Evolutionary conservation across 345 rosid species (phyloP).

Genomic region (Brassica incana): DNA sequence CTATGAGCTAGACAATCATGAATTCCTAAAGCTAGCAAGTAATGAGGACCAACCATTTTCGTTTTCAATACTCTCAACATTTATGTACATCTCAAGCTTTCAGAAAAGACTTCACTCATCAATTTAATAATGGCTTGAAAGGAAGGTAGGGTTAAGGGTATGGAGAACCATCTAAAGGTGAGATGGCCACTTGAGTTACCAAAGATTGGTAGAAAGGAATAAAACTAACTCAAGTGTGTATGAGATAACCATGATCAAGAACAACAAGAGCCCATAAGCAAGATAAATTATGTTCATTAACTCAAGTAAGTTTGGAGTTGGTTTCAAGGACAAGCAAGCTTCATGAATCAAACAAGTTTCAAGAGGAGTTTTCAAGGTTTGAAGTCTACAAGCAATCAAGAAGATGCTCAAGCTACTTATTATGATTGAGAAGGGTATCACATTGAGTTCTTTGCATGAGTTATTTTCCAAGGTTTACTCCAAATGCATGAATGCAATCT

Average conservation of each 20-base stretch:
- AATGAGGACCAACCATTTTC: neutral
- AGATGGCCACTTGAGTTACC: neutral
- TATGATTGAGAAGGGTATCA: neutral
- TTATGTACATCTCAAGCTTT: neutral
- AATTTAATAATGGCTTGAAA: neutral
- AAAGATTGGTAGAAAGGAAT: neutral
- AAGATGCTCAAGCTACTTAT: neutral
- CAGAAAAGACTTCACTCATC: neutral
- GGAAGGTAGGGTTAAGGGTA: neutral
- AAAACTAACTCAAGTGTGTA: neutral
- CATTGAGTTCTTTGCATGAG: neutral
- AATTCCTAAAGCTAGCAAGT: neutral
- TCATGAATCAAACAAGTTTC: too few species aligned
- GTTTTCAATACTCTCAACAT: neutral
- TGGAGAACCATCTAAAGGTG: neutral
- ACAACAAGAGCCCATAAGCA: neutral
- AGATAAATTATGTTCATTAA: neutral
- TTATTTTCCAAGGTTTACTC: too few species aligned
- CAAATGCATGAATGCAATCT: too few species aligned
- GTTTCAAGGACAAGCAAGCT: neutral
- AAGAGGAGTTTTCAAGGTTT: neutral
- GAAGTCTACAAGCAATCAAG: neutral
- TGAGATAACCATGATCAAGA: neutral
- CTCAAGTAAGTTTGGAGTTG: neutral
- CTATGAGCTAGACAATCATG: neutral